These are phyloP conservation scores for Solanum sitiens DNA, from an alignment of 257 asterid genomes.

Conservation along the genomic window DNA sequence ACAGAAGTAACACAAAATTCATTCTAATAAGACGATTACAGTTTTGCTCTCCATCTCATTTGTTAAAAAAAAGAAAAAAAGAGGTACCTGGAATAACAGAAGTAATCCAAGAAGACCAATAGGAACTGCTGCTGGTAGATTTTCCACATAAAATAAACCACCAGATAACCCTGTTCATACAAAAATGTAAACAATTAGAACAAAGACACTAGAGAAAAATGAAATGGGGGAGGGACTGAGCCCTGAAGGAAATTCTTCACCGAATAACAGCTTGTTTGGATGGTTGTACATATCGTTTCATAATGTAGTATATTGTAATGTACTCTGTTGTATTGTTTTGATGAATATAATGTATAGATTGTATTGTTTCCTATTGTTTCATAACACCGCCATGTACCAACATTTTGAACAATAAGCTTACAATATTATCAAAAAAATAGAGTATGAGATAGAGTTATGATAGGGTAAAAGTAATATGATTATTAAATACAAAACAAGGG, in stretches of 20 bases:
- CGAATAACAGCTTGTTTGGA: not conserved
- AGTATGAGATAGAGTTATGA: not conserved
- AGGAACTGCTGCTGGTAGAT: constrained; percentile 73
- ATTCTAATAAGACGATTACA: not conserved
- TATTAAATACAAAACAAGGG: not conserved
- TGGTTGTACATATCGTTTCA: not conserved
- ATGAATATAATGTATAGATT: not conserved
- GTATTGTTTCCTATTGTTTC: not conserved
- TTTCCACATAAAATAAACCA: constrained; percentile 52
- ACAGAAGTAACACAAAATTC: not conserved
- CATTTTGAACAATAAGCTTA: not conserved
- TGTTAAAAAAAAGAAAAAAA: not conserved
- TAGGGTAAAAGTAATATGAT: not conserved
- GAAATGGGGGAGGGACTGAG: not conserved
- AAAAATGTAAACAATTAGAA: not conserved
- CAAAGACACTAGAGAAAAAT: not conserved
- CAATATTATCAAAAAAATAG: not conserved
- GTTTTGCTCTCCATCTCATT: not conserved
- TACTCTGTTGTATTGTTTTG: not conserved
- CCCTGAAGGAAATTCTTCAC: not conserved
- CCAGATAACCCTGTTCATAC: constrained; percentile 61
- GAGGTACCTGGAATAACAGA: constrained; percentile 70
- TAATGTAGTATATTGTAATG: not conserved
- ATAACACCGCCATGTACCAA: not conserved
- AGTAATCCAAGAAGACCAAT: constrained; percentile 82